Conservation (phyloP, 2,329 filamentous ascomycete species). For the Graphilbum fragrans region DNA sequence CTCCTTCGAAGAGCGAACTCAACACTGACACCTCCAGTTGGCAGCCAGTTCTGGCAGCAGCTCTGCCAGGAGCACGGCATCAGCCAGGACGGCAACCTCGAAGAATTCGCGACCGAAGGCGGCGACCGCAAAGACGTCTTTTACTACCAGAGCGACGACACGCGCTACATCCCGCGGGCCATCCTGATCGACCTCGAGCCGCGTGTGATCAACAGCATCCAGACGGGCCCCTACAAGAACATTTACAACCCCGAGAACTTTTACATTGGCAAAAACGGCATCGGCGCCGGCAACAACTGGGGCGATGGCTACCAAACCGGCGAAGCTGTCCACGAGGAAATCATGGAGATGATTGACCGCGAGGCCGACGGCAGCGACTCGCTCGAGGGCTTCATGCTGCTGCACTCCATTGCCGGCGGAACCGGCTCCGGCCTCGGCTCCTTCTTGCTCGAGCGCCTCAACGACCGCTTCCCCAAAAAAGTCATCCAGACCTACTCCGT, state of each 20-base stretch:
- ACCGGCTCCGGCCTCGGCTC: conserved; percentile 94
- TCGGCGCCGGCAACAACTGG: conserved; percentile 97
- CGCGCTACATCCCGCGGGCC: conserved; percentile 90
- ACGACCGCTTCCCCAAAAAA: conserved; percentile 97
- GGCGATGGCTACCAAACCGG: conserved; percentile 91
- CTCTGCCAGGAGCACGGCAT: conserved; percentile 97
- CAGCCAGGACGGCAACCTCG: conserved; percentile 90
- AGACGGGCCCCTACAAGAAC: conserved; percentile 88
- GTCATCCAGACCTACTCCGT: conserved; percentile 98
- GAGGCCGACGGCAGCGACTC: conserved; percentile 98
- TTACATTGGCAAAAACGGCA: conserved; percentile 87
- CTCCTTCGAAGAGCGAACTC: too few species aligned
- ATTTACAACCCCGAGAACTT: conserved; percentile 99
- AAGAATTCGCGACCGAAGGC: conserved; percentile 95
- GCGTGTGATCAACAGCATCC: conserved; percentile 82
- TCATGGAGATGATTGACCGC: conserved; percentile 98
- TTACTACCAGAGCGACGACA: conserved; percentile 99
- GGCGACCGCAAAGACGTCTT: conserved; percentile 98
- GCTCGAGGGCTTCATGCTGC: conserved; percentile 96
- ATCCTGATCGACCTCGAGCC: conserved; percentile 94
- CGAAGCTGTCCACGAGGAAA: conserved; percentile 85
- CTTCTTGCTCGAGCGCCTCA: conserved; percentile 87
- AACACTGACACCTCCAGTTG: conserved; percentile 65
- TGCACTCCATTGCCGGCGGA: conserved; percentile 94
- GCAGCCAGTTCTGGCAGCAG: conserved; percentile 98